phyloP scores from a whole-genome alignment of 192 early-diverging fungal genomes.

The Coemansia sp. region DNA sequence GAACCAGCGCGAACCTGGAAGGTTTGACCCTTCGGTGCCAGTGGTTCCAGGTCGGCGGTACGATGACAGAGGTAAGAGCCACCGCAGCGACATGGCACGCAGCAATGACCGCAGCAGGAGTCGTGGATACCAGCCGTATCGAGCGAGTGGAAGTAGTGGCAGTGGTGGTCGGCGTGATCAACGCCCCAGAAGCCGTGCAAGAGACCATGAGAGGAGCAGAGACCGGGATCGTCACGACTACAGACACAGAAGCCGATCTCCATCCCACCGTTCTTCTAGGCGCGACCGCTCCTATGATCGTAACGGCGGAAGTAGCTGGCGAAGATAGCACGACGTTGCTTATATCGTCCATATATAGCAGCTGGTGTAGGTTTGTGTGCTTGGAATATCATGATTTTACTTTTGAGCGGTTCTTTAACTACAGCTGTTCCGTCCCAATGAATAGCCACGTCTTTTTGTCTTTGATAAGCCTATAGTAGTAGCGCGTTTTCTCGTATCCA shows the following conservation, averaged over 20 bases:
- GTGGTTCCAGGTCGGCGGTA: conserved; percentile 10
- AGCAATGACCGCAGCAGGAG: conserved; percentile 21
- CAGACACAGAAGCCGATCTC: conserved; percentile 46
- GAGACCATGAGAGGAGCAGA: conserved; percentile 13
- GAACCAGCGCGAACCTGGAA: conserved; percentile 45
- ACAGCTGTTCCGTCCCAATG: neutral
- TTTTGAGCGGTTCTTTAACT: neutral
- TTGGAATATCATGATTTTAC: neutral
- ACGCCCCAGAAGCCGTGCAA: conserved; percentile 2
- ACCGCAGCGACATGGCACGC: conserved; percentile 9
- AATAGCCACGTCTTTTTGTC: neutral
- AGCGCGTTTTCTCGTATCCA: neutral
- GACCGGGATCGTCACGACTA: conserved; percentile 19
- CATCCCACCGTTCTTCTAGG: conserved; percentile 27
- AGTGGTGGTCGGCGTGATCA: conserved; percentile 1
- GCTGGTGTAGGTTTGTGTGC: neutral
- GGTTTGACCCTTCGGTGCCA: conserved; percentile 31
- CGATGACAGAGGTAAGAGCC: conserved; percentile 14
- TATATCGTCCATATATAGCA: neutral
- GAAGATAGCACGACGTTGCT: neutral
- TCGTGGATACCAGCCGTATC: conserved; percentile 13
- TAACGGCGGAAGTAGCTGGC: conserved; percentile 16
- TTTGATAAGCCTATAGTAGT: neutral
- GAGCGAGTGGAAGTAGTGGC: conserved; percentile 13
- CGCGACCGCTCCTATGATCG: conserved; percentile 51